Base-by-base conservation (phyloP, 169 alveolate genomes). In the Besnoitia besnoiti region DNA sequence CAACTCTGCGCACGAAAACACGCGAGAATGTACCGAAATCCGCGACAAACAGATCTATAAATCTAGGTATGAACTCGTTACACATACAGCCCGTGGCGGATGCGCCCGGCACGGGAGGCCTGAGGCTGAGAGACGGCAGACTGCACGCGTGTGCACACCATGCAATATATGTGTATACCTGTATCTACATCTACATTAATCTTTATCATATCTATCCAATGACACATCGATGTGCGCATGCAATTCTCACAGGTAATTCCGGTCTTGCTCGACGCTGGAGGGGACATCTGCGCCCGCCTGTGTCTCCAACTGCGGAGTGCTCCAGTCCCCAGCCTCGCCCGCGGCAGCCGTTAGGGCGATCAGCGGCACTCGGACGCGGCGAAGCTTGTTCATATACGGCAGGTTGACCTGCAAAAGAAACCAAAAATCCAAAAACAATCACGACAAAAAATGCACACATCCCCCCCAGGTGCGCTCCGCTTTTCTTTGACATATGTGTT, bases 1-100 rank as follows among this genome's bases (percentile, higher is more conserved):
- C 97, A 39, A 96, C 94, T 91, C 93, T 80, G 91, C 5, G 24
- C 4, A n/a, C 88, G 61, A 37, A n/a, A n/a, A n/a, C n/a, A n/a
- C n/a, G n/a, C n/a, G n/a, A n/a, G n/a, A n/a, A 50, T 14, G 62
- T 50, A 19, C 10, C 62, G 19, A 50, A 50, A 14, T 14, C 10
- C 62, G 10, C 62, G n/a, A n/a, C n/a, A n/a, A n/a, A n/a, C n/a
- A n/a, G n/a, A n/a, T n/a, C n/a, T n/a, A n/a, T n/a, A n/a, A n/a
- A n/a, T n/a, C n/a, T n/a, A n/a, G n/a, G n/a, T n/a, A n/a, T n/a
- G n/a, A n/a, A n/a, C n/a, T n/a, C n/a, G n/a, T n/a, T n/a, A n/a
- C n/a, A n/a, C n/a, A n/a, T n/a, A n/a, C n/a, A n/a, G n/a, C n/a
- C n/a, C n/a, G n/a, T n/a, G n/a, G n/a, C n/a, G n/a, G n/a, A n/a